Base-by-base conservation (phyloP, 2,329 filamentous ascomycete genomes). In the Domatiomyces globalis region DNA sequence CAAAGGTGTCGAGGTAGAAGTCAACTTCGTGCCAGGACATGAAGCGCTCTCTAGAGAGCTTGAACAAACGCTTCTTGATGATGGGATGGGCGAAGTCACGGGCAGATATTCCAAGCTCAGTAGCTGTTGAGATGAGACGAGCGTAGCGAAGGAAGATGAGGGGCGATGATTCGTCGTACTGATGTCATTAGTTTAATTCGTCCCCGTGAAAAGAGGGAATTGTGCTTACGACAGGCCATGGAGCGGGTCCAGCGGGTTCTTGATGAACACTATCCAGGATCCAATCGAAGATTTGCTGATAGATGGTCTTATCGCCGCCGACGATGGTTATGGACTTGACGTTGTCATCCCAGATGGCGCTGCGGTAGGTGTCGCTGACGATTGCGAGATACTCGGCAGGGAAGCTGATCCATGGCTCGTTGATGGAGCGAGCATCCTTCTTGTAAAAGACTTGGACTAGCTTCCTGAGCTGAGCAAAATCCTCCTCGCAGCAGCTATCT, bases 1-100 rank as follows among this genome's bases (percentile, higher is more conserved):
- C 51, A 10, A 39, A 39, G 15, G 47, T 48, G 4, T 49, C 48
- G 18, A 58, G 25, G 50, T 56, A 53, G 50, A 56, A 58, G 36
- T 56, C 54, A 20, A 58, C 56, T 49, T 56, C 54, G 5, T 51
- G 46, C 56, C 54, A 56, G 45, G 22, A 49, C 54, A 58, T 58
- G 39, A 54, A 51, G 9, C 45, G 43, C 22, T 54, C 53, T 15
- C 52, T 50, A 12, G 56, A 52, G 44, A 56, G 50, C n/a, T 33
- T 51, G 8, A 22, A 46, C 54, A 58, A 53, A 18, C 51, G 50
- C 46, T 58, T 56, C 33, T 39, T 39, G 43, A 50, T 45, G 18
- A 58, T 39, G 27, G 46, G 49, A 8, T 56, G 50, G 18, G 50
- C 52, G 22, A 58, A 51, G 43, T 58, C 56, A 17, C 56, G 54